phyloP scores from a whole-genome alignment of 306 rosid genomes.

The Cyamopsis tetragonoloba region DNA sequence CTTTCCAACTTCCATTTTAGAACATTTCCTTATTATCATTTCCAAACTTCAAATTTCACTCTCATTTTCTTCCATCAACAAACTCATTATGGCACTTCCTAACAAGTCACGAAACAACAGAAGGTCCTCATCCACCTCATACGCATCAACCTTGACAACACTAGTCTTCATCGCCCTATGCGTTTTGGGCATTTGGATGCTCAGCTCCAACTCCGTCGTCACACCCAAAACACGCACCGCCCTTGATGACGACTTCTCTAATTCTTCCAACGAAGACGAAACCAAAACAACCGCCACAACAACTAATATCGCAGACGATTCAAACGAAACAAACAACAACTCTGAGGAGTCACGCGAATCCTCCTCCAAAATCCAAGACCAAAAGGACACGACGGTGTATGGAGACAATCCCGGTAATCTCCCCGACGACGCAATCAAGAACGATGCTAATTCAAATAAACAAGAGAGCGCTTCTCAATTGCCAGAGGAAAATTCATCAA shows the following conservation, averaged over 20 bases:
- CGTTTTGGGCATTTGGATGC: constrained; percentile 68
- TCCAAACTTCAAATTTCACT: background rate
- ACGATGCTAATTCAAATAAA: constrained; percentile 28
- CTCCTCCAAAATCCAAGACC: constrained; percentile 1
- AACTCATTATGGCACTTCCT: constrained; percentile 41
- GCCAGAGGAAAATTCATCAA: constrained; percentile 33
- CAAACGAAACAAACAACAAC: background rate
- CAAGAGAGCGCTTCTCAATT: constrained; percentile 23
- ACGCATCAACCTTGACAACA: constrained; percentile 53
- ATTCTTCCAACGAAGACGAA: background rate
- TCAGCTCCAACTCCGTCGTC: constrained; percentile 42
- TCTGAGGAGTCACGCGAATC: no score
- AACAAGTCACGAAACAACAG: constrained; percentile 47
- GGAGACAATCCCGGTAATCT: constrained; percentile 81
- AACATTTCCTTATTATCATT: constrained; percentile 3
- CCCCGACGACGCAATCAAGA: constrained; percentile 68
- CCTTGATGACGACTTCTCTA: background rate
- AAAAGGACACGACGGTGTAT: constrained; percentile 21
- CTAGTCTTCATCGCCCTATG: constrained; percentile 53
- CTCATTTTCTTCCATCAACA: constrained; percentile 3
- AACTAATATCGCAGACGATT: background rate
- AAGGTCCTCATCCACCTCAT: constrained; percentile 51
- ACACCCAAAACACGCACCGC: constrained; percentile 28
- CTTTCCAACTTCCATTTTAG: constrained; percentile 39
- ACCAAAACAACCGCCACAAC: background rate